A percentile compares a stretch with the other conserved stretches of the same genome.
Conservation (phyloP, 768 basidiomycete genomes). For the Sutorius australiensis region DNA sequence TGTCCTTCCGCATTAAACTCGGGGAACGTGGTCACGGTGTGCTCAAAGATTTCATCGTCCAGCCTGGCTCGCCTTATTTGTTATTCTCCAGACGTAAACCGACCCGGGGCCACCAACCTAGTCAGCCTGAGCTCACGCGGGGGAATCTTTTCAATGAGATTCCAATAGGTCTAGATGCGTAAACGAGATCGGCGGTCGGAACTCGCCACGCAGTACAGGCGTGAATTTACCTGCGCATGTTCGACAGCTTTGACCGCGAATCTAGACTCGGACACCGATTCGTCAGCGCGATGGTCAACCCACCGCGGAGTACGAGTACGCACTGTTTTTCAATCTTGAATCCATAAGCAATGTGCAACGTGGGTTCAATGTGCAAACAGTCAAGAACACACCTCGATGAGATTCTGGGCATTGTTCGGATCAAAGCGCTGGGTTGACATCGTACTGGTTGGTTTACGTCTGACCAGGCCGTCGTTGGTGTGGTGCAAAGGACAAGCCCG, state of each 20-base stretch:
- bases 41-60: slow-evolving; percentile 89
- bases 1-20: slow-evolving; percentile 57
- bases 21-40: slow-evolving; percentile 76
- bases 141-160: slow-evolving; percentile 75
- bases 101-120: slow-evolving; percentile 47
- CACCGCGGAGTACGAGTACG: slow-evolving; percentile 29
- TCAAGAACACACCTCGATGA: slow-evolving; percentile 62
- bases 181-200: slow-evolving; percentile 10
- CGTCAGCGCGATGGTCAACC: slow-evolving; percentile 7
- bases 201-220: slow-evolving; percentile 1
- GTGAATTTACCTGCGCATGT: slow-evolving; percentile 78
- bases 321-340: slow-evolving; percentile 93
- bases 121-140: slow-evolving; percentile 79
- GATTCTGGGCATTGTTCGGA: slow-evolving; percentile 89
- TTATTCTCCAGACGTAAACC: slow-evolving; percentile 9
- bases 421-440: slow-evolving; percentile 65
- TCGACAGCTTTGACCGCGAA: slow-evolving; percentile 85
- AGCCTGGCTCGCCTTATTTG: slow-evolving; percentile 42
- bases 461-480: not conserved
- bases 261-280: slow-evolving; percentile 14
- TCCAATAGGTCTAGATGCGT: slow-evolving; percentile 93
- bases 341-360: slow-evolving; percentile 11
- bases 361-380: slow-evolving; percentile 15
- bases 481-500: not conserved
- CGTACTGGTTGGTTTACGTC: slow-evolving; percentile 24